Evolutionary conservation across 2,329 filamentous ascomycete species (phyloP).

Genomic region (Ascomycota sp.): DNA sequence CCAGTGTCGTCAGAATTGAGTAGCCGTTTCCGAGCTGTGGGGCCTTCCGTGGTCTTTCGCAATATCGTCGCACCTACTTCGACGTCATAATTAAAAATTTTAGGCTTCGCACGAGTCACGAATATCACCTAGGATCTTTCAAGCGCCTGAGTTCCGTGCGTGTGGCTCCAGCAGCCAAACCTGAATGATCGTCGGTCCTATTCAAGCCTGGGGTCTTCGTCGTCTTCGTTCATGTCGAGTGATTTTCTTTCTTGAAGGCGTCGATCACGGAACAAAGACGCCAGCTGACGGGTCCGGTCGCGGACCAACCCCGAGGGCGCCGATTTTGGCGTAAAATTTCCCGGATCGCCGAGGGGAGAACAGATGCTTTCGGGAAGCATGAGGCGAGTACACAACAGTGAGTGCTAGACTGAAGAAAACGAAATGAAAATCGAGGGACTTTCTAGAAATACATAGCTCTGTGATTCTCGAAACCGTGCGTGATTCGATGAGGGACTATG

Average conservation of each 20-base stretch:
- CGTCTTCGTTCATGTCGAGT: constrained; percentile 3
- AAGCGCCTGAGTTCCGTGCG: too few relatives aligned
- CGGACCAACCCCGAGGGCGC: constrained; percentile 9
- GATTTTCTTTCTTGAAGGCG: background rate
- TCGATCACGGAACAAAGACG: too few relatives aligned
- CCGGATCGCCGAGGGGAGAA: constrained; percentile 2
- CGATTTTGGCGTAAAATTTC: constrained; percentile 3
- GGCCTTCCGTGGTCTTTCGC: too few relatives aligned
- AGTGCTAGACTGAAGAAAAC: constrained; percentile 7
- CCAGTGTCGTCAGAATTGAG: too few relatives aligned
- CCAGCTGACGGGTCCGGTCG: constrained; percentile 10
- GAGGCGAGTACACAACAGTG: constrained; percentile 9
- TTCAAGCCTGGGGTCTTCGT: constrained; percentile 9
- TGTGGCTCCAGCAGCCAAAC: background rate
- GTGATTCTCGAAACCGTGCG: too few relatives aligned
- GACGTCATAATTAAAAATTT: too few relatives aligned
- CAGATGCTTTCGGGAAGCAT: background rate
- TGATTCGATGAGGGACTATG: too few relatives aligned
- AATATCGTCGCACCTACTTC: too few relatives aligned
- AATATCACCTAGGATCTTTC: too few relatives aligned
- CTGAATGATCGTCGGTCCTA: constrained; percentile 9
- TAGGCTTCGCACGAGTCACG: too few relatives aligned
- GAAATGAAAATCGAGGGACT: background rate
- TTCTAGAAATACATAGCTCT: background rate
- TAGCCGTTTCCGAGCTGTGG: too few relatives aligned